Evolutionary conservation across 2,329 filamentous ascomycete genomes (phyloP).

Genomic region (Hymenoscyphus fructigenus): DNA sequence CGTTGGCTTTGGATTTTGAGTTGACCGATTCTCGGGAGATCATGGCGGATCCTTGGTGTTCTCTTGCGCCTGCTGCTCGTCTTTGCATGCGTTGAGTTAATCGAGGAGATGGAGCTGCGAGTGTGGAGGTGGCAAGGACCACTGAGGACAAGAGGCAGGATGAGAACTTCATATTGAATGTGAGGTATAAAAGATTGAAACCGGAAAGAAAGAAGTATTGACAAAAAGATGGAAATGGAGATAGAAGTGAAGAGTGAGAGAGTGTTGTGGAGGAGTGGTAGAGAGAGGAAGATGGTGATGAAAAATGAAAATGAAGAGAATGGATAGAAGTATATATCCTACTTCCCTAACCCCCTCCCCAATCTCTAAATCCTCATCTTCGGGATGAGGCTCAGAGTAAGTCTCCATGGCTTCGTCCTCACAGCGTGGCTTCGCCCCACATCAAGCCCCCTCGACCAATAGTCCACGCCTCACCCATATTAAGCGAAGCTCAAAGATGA

Average conservation of each 20-base stretch:
- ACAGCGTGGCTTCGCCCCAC: too few relatives aligned
- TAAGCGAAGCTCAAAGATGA: too few relatives aligned
- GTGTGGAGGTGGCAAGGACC: background rate
- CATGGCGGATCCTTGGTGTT: background rate
- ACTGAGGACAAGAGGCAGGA: background rate
- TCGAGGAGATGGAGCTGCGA: conserved; percentile 1
- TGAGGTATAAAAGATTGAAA: background rate
- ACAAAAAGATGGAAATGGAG: background rate
- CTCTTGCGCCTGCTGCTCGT: background rate
- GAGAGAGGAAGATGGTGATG: background rate
- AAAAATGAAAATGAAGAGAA: too few relatives aligned
- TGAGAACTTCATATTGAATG: conserved; percentile 10
- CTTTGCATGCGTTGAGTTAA: background rate
- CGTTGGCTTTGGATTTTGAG: background rate
- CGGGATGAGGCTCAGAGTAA: too few relatives aligned
- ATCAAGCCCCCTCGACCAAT: too few relatives aligned
- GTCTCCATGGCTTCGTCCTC: too few relatives aligned
- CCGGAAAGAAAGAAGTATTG: background rate
- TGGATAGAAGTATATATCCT: too few relatives aligned
- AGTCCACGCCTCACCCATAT: too few relatives aligned
- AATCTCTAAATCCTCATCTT: too few relatives aligned
- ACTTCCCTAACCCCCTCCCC: too few relatives aligned
- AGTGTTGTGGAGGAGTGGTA: background rate
- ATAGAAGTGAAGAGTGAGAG: background rate
- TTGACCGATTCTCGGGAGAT: background rate